Conservation (phyloP, 352 stramenopile genomes). For the Phytopythium oedochilum region DNA sequence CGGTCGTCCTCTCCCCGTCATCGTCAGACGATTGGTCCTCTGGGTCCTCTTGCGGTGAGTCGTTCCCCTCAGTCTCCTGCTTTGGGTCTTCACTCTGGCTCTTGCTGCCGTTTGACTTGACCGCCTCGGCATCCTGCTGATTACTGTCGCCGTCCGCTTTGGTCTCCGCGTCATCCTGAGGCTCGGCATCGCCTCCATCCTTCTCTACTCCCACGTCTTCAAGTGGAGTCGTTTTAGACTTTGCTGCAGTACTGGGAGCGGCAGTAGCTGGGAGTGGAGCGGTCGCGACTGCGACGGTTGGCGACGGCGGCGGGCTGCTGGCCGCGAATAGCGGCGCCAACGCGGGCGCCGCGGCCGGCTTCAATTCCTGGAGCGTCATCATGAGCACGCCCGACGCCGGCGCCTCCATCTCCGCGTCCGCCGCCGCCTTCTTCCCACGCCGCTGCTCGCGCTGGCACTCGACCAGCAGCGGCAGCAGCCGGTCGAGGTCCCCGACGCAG, state of each 20-base stretch:
- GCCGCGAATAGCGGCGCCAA: background rate
- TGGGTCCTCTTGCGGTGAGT: background rate
- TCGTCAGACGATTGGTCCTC: background rate
- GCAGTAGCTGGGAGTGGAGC: background rate
- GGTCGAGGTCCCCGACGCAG: conserved; percentile 1
- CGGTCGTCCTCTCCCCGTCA: background rate
- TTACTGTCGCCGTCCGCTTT: background rate
- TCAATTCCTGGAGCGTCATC: conserved; percentile 1
- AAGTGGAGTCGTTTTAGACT: background rate
- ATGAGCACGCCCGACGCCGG: background rate
- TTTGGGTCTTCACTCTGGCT: background rate
- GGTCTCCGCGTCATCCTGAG: background rate
- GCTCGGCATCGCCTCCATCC: background rate
- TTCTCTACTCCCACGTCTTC: too few species aligned
- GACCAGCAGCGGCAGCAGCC: background rate
- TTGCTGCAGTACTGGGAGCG: background rate
- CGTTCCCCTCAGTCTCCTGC: background rate
- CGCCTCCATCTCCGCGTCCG: background rate
- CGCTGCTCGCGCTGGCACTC: background rate
- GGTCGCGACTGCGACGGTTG: background rate
- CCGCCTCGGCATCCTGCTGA: too few species aligned
- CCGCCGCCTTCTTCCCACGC: background rate
- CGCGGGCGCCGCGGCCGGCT: background rate
- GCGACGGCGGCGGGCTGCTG: background rate
- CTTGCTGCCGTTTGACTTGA: too few species aligned